Evolutionary conservation across 257 asterid species (phyloP).

Genomic region (Ilex aquifolium): DNA sequence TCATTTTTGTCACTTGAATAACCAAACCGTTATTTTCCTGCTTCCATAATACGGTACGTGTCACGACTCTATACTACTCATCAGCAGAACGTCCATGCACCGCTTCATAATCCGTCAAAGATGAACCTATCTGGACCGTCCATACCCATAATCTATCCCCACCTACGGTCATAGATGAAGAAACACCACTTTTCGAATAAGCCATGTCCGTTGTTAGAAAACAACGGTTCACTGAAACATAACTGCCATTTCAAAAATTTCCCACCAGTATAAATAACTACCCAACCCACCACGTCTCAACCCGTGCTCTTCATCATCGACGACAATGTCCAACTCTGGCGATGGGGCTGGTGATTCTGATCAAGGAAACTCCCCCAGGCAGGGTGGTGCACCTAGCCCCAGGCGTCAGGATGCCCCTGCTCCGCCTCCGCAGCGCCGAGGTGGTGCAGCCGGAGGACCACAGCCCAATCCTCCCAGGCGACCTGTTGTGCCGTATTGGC

Average conservation of each 20-base stretch:
- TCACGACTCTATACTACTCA: too few species aligned
- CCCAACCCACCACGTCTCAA: background rate
- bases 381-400: background rate
- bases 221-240: background rate
- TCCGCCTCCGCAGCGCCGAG: background rate
- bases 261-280: background rate
- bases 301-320: background rate
- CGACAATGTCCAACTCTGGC: background rate
- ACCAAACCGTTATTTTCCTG: too few species aligned
- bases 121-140: too few species aligned
- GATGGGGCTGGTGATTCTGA: background rate
- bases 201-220: too few species aligned
- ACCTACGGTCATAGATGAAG: too few species aligned
- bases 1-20: too few species aligned
- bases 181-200: too few species aligned
- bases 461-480: background rate
- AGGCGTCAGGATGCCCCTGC: background rate
- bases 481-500: background rate
- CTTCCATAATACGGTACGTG: too few species aligned
- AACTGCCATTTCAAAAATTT: background rate
- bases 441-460: background rate
- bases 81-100: too few species aligned
- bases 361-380: background rate
- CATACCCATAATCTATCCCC: too few species aligned
- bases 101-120: too few species aligned